Evolutionary conservation across 192 early-diverging fungal genomes (phyloP), one percentile per base, ranked within the genome.

Genomic region (Chytriomyces sp.): DNA sequence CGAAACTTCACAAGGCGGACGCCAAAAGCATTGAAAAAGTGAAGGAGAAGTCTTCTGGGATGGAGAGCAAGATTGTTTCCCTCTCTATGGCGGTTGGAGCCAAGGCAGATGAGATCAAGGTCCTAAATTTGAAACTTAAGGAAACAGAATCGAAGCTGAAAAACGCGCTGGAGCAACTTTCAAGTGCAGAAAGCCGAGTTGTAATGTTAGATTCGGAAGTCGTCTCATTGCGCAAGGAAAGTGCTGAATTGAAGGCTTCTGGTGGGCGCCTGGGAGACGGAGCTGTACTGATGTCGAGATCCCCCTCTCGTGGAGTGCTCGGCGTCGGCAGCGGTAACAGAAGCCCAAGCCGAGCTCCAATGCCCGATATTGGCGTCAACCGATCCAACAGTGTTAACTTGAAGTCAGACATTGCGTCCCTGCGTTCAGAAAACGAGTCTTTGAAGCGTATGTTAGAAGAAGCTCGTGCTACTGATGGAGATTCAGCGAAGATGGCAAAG

Each of bases 21-120:
- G 89, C 89, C 34, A 78, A 89, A 59, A 93, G 91, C 56, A 90
- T 91, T 12, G 87, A 82, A 56, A 95, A 95, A 60, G 87, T 93
- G 73, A 93, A 95, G 81, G 91, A 96, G 63, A 85, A 91, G n/a
- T 91, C 93, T 6, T 92, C 92, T 74, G 88, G 89, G 77, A 78
- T 97, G 1, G 95, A 97, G 76, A 90, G 88, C 82, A 96, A 94
- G 83, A 91, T 97, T 56, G 86, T 96, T 75, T 91, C 93, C 70
- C 85, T 97, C 62, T 94, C 93, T 36, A 90, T 91, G 63, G 79
- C 75, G 30, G 77, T 93, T 54, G 84, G 82, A 32, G 72, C 81
- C 55, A 83, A 85, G 72, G 81, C 85, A 64, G 83, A 90, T 58
- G 91, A 92, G 75, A 88, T 89, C 74, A 82, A 83, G 34, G 61